Base-by-base conservation (phyloP, 805 yeast species). In the Naumovozyma dairenensis region DNA sequence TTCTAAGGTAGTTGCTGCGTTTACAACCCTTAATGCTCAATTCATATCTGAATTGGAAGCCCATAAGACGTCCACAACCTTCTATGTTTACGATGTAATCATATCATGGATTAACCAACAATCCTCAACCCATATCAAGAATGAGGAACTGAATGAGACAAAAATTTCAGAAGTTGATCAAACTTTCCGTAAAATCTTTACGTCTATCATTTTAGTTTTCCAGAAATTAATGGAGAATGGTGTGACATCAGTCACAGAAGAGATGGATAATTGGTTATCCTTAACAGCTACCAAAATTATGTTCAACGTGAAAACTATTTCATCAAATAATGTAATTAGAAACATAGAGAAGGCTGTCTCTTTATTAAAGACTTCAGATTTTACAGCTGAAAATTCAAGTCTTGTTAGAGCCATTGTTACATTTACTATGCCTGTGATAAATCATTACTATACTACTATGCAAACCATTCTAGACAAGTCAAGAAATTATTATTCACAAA, bases 201-300 rank as follows among this genome's bases (percentile, higher is more conserved):
- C 71, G 13, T 67, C 79, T 3, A 67, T 84, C 14, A 57, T 86
- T 34, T 63, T 87, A 20, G 68, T 79, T 1, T 69, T 81, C 44
- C 96, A 87, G 56, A 71, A 72, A 39, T 56, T 70, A 6, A 59
- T 61, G 31, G 72, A 62, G 21, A 42, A 49, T 8, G 65, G 65
- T 32, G 43, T 47, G 4, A 54, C 42, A 2, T 33, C 44, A 2
- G 45, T 72, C 2, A 42, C 55, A 1, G 71, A 62, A 15, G 78
- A 67, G 2, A 75, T 69, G 17, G 87, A 81, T 38, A 63, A 66
- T n/a, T 87, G 95, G 94, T 64, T 84, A 21, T 53, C 63, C 4
- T 35, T 47, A 1, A 43, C 75, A 2, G 77, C 77, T 37, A 66
- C 61, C 28, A 62, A 66, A 27, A 44, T 73, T 3, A 49, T 56